Evolutionary conservation across 768 basidiomycete species (phyloP).

Genomic region (Russula dissimulans): DNA sequence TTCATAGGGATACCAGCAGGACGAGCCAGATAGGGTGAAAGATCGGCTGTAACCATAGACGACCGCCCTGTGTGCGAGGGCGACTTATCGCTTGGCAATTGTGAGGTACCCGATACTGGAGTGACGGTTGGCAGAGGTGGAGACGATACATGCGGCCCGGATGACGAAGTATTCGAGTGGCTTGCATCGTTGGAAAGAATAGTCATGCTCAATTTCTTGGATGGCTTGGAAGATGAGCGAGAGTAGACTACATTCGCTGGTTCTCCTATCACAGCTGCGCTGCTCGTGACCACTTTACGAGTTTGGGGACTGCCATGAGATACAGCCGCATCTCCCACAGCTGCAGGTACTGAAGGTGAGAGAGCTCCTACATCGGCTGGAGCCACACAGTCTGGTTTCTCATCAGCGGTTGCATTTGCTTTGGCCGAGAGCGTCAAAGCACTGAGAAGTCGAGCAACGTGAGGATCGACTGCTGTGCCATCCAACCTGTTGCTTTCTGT

Average conservation of each 20-base stretch:
- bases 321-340: not conserved
- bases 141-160: not conserved
- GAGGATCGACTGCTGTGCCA: constrained; percentile 46
- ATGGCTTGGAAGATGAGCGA: not conserved
- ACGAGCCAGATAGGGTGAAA: constrained; percentile 59
- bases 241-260: not conserved
- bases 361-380: not conserved
- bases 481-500: constrained; percentile 25
- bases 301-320: not conserved
- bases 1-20: constrained; percentile 45
- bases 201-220: not conserved
- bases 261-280: not conserved
- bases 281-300: not conserved
- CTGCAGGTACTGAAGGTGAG: not conserved
- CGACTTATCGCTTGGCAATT: constrained; percentile 16
- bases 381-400: not conserved
- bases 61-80: constrained; percentile 29
- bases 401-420: not conserved
- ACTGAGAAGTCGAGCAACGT: constrained; percentile 58
- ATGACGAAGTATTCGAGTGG: not conserved
- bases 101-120: constrained; percentile 8
- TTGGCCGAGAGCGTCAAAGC: constrained; percentile 50
- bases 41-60: constrained; percentile 47
- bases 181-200: not conserved
- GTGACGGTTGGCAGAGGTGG: not conserved